Conservation (phyloP, 2,329 filamentous ascomycete genomes). For the Claviceps fusiformis region DNA sequence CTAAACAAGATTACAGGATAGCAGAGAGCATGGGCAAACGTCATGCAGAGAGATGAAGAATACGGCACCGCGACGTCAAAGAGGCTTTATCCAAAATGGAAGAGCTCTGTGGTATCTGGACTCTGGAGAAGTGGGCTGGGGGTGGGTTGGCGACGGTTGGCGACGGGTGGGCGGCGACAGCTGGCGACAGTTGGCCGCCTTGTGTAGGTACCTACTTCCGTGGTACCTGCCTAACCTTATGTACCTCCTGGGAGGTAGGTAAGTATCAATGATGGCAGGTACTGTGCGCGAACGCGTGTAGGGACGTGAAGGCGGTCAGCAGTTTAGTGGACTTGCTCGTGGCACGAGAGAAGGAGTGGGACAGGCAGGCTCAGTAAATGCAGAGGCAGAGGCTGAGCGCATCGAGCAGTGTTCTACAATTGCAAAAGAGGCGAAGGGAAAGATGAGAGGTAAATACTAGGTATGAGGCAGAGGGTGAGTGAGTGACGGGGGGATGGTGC, state of each 20-base stretch:
- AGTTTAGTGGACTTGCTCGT: neutral
- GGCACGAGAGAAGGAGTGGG: conserved; percentile 2
- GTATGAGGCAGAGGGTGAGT: neutral
- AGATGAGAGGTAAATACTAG: neutral
- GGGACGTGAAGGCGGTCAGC: conserved; percentile 2
- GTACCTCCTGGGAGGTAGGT: neutral
- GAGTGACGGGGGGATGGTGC: neutral
- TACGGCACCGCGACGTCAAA: neutral
- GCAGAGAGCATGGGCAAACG: neutral
- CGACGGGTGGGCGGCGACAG: no score
- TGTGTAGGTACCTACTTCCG: neutral
- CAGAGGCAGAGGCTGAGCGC: neutral
- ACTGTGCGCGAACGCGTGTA: neutral
- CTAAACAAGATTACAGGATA: neutral
- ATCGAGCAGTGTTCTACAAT: neutral
- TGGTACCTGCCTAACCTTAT: no score
- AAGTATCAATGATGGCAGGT: neutral
- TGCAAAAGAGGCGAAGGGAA: neutral
- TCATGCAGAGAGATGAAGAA: neutral
- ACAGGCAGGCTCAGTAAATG: neutral
- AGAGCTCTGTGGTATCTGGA: neutral
- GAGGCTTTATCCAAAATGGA: neutral
- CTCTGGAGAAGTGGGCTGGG: neutral
- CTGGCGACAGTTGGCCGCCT: neutral
- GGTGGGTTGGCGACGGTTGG: no score